Conservation (phyloP, 768 basidiomycete species). For the Kwoniella dendrophila region DNA sequence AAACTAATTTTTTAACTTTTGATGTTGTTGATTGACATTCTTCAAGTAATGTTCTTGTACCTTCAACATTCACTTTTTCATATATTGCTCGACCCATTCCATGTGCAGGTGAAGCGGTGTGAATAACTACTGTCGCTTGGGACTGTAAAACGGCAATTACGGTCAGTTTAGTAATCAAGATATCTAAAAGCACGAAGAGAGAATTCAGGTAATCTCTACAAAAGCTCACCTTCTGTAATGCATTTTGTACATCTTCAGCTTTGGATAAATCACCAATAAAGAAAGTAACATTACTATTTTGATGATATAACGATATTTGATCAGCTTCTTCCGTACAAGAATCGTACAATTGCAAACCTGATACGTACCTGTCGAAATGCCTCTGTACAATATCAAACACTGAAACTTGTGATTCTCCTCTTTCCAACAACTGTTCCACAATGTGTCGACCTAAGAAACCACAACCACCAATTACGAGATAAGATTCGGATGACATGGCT, state of each 20-base stretch:
- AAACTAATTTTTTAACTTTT: constrained; percentile 81
- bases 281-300: constrained; percentile 62
- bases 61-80: constrained; percentile 82
- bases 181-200: background rate
- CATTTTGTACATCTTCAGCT: constrained; percentile 69
- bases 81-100: constrained; percentile 73
- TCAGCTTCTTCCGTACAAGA: background rate
- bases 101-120: constrained; percentile 85
- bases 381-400: constrained; percentile 92
- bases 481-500: constrained; percentile 62
- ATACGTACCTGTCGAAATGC: constrained; percentile 62
- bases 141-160: constrained; percentile 62
- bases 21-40: constrained; percentile 68
- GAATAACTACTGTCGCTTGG: constrained; percentile 85
- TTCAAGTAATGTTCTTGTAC: constrained; percentile 76
- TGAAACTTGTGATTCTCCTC: constrained; percentile 73
- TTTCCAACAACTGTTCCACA: constrained; percentile 76
- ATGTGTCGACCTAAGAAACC: constrained; percentile 70
- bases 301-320: background rate
- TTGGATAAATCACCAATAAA: constrained; percentile 87
- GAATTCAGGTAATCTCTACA: background rate
- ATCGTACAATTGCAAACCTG: background rate
- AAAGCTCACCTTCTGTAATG: constrained; percentile 70
- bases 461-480: constrained; percentile 90
- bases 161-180: background rate